Conservation (phyloP, 805 yeast genomes). For the Starmerella davenportii region DNA sequence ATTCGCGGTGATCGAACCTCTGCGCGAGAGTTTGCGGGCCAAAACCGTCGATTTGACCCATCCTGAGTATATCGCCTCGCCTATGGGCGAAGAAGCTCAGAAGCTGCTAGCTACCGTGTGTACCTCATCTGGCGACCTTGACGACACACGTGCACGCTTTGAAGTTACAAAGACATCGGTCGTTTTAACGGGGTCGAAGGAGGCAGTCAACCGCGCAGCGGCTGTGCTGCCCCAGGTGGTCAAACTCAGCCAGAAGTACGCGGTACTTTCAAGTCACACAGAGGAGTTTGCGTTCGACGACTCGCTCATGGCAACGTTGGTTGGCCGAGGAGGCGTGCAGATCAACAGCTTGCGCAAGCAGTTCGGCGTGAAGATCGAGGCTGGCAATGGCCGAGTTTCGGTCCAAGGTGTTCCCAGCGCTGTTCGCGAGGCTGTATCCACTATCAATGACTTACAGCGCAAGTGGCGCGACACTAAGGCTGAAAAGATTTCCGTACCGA, state of each 20-base stretch:
- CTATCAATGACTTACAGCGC: conserved; percentile 41
- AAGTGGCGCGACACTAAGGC: conserved; percentile 70
- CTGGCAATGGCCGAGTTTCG: conserved; percentile 41
- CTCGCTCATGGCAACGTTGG: conserved; percentile 52
- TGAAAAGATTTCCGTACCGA: conserved; percentile 49
- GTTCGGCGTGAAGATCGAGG: conserved; percentile 59
- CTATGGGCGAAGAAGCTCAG: conserved; percentile 20
- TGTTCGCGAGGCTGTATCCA: conserved; percentile 51
- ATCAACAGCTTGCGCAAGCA: conserved; percentile 51
- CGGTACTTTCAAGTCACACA: conserved; percentile 29
- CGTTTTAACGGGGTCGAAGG: conserved; percentile 49
- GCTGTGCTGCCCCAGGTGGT: conserved; percentile 37
- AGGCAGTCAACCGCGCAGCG: conserved; percentile 39
- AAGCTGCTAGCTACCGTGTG: conserved; percentile 19
- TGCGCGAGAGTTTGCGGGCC: conserved; percentile 27
- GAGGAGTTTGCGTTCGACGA: conserved; percentile 45
- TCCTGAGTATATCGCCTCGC: conserved; percentile 46
- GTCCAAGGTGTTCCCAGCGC: conserved; percentile 65
- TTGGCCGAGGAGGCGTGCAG: conserved; percentile 77
- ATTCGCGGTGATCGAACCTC: not conserved
- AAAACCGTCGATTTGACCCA: conserved; percentile 34
- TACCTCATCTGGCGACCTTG: conserved; percentile 12
- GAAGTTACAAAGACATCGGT: conserved; percentile 27
- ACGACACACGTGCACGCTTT: not conserved
- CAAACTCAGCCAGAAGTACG: conserved; percentile 37